Conservation (phyloP, 495 filamentous ascomycete genomes). For the Annulohypoxylon maeteangense region DNA sequence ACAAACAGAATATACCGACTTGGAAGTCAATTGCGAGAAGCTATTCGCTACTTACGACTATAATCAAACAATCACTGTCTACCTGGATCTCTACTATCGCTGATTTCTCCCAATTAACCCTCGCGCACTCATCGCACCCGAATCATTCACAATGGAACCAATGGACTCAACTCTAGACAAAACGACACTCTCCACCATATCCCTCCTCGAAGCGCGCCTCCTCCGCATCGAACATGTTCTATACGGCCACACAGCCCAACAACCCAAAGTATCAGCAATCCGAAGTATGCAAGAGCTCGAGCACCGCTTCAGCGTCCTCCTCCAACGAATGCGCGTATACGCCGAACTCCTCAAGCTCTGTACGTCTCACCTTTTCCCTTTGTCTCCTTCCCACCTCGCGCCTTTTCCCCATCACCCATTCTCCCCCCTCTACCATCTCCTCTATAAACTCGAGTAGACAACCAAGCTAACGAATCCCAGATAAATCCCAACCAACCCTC, state of each 20-base stretch:
- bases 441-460: neutral
- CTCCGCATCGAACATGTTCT: conserved; percentile 78
- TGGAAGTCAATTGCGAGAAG: neutral
- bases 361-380: conserved; percentile 41
- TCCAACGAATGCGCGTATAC: conserved; percentile 57
- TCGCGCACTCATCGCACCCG: neutral
- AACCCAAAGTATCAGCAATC: conserved; percentile 57
- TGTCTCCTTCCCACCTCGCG: too few relatives aligned
- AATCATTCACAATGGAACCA: conserved; percentile 24
- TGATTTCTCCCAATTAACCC: neutral
- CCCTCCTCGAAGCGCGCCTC: conserved; percentile 80
- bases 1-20: neutral
- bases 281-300: conserved; percentile 74
- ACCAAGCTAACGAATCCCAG: conserved; percentile 41
- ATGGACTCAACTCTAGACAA: conserved; percentile 63
- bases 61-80: neutral
- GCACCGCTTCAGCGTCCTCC: conserved; percentile 54
- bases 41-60: neutral
- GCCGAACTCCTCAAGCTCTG: conserved; percentile 62
- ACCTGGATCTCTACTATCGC: neutral
- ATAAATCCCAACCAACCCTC: conserved; percentile 58
- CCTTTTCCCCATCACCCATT: neutral
- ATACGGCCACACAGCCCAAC: conserved; percentile 61
- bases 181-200: conserved; percentile 71
- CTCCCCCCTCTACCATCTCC: too few relatives aligned